Conservation (phyloP, 2,329 filamentous ascomycete genomes). For the Cordyceps tenuipes region DNA sequence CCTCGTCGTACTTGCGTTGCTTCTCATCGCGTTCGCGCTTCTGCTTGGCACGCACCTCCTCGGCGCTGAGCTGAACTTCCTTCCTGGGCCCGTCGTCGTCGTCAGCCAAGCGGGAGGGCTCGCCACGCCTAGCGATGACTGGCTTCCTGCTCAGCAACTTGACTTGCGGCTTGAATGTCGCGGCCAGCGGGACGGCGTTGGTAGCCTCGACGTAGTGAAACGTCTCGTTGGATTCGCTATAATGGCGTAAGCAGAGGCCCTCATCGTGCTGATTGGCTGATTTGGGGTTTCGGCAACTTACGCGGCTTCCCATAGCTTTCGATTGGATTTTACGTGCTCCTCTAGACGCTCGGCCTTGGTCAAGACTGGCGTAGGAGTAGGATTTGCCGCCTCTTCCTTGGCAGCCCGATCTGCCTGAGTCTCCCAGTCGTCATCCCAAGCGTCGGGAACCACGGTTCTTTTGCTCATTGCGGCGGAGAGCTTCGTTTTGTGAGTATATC, state of each 20-base stretch:
- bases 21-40: conserved; percentile 80
- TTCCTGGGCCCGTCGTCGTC: conserved; percentile 54
- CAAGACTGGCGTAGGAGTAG: conserved; percentile 35
- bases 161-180: conserved; percentile 71
- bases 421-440: conserved; percentile 94
- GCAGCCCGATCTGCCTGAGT: conserved; percentile 55
- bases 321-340: conserved; percentile 74
- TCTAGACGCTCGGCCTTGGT: conserved; percentile 71
- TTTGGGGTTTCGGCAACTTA: conserved; percentile 35
- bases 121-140: conserved; percentile 49
- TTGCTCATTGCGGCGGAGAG: neutral
- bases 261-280: neutral
- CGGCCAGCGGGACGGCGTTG: conserved; percentile 52
- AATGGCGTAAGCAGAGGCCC: neutral
- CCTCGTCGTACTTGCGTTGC: conserved; percentile 83
- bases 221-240: conserved; percentile 64
- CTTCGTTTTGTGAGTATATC: neutral
- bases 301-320: conserved; percentile 84
- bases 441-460: conserved; percentile 52
- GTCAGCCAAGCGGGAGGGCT: conserved; percentile 42
- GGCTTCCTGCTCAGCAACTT: conserved; percentile 82
- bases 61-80: conserved; percentile 57
- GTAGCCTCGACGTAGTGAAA: conserved; percentile 67
- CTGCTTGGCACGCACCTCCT: conserved; percentile 71
- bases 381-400: conserved; percentile 27